Base-by-base conservation (phyloP, 2,329 filamentous ascomycete species). In the Cadophora sp. region DNA sequence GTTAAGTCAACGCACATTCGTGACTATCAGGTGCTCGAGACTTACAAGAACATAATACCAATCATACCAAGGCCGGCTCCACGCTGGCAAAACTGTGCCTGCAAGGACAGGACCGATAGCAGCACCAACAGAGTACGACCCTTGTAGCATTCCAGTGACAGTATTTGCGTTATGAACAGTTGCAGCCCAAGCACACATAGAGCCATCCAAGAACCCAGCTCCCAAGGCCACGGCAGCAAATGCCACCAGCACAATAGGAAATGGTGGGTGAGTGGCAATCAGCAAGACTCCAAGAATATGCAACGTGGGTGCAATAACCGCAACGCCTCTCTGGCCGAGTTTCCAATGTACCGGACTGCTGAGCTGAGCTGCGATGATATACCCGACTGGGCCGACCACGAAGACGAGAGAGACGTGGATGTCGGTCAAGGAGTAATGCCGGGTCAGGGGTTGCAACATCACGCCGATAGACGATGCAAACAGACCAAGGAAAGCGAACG, bases 41-140 rank as follows among this genome's bases (percentile, higher is more conserved):
- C 55, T 40, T 40, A 58, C 55, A 37, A 58, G 55, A 58, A 58
- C 29, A 40, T 58, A 58, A 31, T 58, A 58, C 55, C 55, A 58
- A 5, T 58, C 55, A 24, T 58, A 58, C 55, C 55, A 58, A 22
- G 11, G 55, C 24, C 55, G 22, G 11, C 14, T 14, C 29, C 29
- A 58, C 3, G 55, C 16, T 9, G 55, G 55, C 31, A 58, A 8
- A 37, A 58, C 19, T 3, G 29, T 58, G 2, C 55, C 55, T 11
- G 55, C 55, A 22, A 58, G n/a, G n/a, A 58, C n/a, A 24, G 55
- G 55, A 3, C 55, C 55, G 2, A 58, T 6, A 37, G 55, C 55
- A 19, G 55, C 55, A 22, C 55, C 55, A 37, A 58, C 55, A 24
- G 55, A 58, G 14, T 37, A 58, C 5, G 55, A 58, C 1, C 55